A percentile compares a stretch with the other conserved stretches of the same genome.
Evolutionary conservation across 2,329 filamentous ascomycete species (phyloP).

Genomic region (Microsporum audouinii): DNA sequence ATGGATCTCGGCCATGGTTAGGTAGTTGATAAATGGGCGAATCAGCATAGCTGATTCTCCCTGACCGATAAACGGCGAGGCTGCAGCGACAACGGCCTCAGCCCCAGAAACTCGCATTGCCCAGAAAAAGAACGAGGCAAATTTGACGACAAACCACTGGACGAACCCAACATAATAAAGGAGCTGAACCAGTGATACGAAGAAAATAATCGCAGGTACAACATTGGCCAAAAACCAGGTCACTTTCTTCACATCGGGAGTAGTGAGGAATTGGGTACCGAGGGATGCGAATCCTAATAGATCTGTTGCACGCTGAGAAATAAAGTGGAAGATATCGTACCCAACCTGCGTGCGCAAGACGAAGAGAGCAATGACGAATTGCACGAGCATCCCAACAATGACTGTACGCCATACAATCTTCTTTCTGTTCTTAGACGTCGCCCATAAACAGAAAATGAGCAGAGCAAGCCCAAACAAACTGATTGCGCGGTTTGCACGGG

Average conservation of each 20-base stretch:
- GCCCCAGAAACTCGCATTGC: conserved; percentile 74
- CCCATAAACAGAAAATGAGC: conserved; percentile 56
- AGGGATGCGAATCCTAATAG: conserved; percentile 64
- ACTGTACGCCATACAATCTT: conserved; percentile 59
- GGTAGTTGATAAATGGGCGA: conserved; percentile 69
- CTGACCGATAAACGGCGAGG: conserved; percentile 88
- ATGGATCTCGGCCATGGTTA: conserved; percentile 79
- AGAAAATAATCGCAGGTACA: conserved; percentile 90
- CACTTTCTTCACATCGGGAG: conserved; percentile 23
- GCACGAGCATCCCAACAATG: conserved; percentile 75
- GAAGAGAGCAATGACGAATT: conserved; percentile 81
- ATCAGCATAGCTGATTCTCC: conserved; percentile 91
- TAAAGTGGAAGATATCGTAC: conserved; percentile 84
- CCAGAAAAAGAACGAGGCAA: conserved; percentile 88
- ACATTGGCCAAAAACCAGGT: conserved; percentile 65
- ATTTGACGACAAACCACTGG: conserved; percentile 83
- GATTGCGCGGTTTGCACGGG: conserved; percentile 64
- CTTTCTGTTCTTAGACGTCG: conserved; percentile 58
- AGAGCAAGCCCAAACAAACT: conserved; percentile 68
- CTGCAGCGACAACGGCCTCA: conserved; percentile 85
- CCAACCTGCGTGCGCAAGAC: conserved; percentile 70
- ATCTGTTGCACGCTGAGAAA: conserved; percentile 61
- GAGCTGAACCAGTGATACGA: conserved; percentile 82
- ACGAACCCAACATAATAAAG: conserved; percentile 69
- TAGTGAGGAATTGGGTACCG: conserved; percentile 63